Evolutionary conservation across 1,139 yeast species (phyloP), one percentile per base, ranked within the genome.

Genomic region (Lizanozyma gosingica): DNA sequence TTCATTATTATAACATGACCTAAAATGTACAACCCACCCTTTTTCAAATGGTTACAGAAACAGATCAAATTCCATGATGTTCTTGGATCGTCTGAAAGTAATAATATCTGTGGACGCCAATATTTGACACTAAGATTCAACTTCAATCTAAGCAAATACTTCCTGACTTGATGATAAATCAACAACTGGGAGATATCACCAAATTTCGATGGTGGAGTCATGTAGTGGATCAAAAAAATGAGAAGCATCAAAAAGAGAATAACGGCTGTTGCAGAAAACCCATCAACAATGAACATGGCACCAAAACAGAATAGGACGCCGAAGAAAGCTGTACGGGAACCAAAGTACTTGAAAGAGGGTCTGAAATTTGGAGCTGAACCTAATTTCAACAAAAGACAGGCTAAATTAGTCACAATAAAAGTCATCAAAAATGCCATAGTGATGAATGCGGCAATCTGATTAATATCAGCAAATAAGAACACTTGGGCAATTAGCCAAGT

Each of bases 391-490:
- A 92, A 62, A 56, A 90, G 88, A 58, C 98, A 92, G 1, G 98
- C 97, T 47, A 90, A 60, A 54, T 92, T 92, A 33, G 95, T 88
- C 3, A 90, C 95, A 37, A 90, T 83, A 55, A 92, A 92, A 0
- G 98, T 92, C 92, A 90, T 85, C 42, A 92, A 67, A 53, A 87
- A 92, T 0, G 98, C 95, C 97, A 92, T 88, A 2, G 97, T 90
- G 44, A 92, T 90, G 53, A 88, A 83, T 0, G 94, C 84, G 2
- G 98, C 98, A 59, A 92, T 88, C 57, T 83, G 87, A 60, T 92
- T 92, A 47, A 92, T 84, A 56, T 92, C 94, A 1, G 95, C 85
- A 55, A 92, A 79, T 33, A 92, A 65, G 45, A 92, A 90, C 4
- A 83, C 46, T 54, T 92, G 98, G 3, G 95, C 85, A 35, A 92